A percentile compares a stretch with the other conserved stretches of the same genome.
Conservation (phyloP, 73 alveolate genomes). For the Urostyla sp. region DNA sequence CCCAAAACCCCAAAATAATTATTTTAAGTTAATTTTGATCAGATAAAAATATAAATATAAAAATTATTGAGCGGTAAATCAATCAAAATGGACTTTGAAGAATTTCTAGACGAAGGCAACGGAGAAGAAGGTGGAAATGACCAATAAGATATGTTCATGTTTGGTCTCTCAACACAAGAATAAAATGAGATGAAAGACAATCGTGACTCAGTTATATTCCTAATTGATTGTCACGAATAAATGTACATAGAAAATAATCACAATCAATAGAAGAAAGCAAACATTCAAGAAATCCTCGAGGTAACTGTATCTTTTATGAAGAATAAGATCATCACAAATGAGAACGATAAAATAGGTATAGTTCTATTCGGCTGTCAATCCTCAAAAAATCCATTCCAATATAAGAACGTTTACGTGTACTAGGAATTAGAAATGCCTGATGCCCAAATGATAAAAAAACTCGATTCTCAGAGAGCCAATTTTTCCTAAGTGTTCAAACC, state of each 20-base stretch:
- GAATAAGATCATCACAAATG: slow-evolving; percentile 93
- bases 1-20: too few relatives aligned
- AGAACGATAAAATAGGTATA: slow-evolving; percentile 93
- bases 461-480: slow-evolving; percentile 66
- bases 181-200: slow-evolving; percentile 65
- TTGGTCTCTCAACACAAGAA: slow-evolving; percentile 34
- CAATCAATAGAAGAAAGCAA: slow-evolving; percentile 56
- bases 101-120: slow-evolving; percentile 28
- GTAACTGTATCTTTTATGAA: slow-evolving; percentile 90
- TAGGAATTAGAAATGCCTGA: slow-evolving; percentile 91
- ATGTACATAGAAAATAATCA: slow-evolving; percentile 80
- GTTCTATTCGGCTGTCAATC: slow-evolving; percentile 89
- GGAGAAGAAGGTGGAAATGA: slow-evolving; percentile 36
- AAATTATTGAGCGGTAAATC: too few relatives aligned
- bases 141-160: slow-evolving; percentile 27
- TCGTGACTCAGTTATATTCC: slow-evolving; percentile 87
- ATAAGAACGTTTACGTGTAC: slow-evolving; percentile 85
- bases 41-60: too few relatives aligned
- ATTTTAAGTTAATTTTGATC: too few relatives aligned
- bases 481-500: slow-evolving; percentile 66
- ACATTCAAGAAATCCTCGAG: slow-evolving; percentile 75
- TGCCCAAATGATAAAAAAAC: slow-evolving; percentile 86
- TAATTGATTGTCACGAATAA: slow-evolving; percentile 84
- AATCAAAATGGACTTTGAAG: slow-evolving; percentile 57
- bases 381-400: slow-evolving; percentile 88